These are phyloP conservation scores for Mallotus nudiflorus DNA, from an alignment of 345 rosid species.

Conservation along the genomic window DNA sequence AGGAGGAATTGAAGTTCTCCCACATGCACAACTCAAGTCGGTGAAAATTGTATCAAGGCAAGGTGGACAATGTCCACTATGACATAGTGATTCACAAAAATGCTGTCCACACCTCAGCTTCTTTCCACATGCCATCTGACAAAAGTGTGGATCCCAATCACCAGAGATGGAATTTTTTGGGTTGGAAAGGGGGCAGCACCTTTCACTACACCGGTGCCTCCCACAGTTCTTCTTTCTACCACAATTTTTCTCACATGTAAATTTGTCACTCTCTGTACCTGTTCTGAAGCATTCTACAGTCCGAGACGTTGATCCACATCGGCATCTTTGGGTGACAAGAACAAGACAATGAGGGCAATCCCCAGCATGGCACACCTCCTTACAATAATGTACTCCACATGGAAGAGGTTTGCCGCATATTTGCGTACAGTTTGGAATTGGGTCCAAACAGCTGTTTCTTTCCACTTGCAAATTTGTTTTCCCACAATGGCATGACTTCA, in stretches of 20 bases:
- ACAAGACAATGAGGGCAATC: constrained; percentile 73
- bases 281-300: constrained; percentile 72
- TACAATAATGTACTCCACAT: constrained; percentile 68
- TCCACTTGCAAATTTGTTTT: constrained; percentile 66
- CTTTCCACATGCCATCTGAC: constrained; percentile 88
- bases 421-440: constrained; percentile 70
- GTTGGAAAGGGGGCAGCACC: constrained; percentile 85
- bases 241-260: constrained; percentile 79
- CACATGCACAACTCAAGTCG: constrained; percentile 93
- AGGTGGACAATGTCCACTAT: constrained; percentile 95
- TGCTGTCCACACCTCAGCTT: constrained; percentile 92
- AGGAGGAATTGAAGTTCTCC: constrained; percentile 89
- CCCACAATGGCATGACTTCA: constrained; percentile 80
- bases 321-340: constrained; percentile 71
- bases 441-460: constrained; percentile 81
- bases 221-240: constrained; percentile 87
- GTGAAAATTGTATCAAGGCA: constrained; percentile 86
- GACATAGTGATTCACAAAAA: constrained; percentile 83
- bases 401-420: constrained; percentile 69
- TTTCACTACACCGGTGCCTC: constrained; percentile 89
- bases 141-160: constrained; percentile 83
- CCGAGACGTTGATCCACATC: constrained; percentile 73
- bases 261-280: constrained; percentile 47
- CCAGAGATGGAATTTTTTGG: constrained; percentile 40
- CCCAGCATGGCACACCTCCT: constrained; percentile 79